Percentiles rank a stretch among this genome's conserved stretches.
phyloP scores from a whole-genome alignment of 75 land plant genomes.

The Gnetum montanum region DNA sequence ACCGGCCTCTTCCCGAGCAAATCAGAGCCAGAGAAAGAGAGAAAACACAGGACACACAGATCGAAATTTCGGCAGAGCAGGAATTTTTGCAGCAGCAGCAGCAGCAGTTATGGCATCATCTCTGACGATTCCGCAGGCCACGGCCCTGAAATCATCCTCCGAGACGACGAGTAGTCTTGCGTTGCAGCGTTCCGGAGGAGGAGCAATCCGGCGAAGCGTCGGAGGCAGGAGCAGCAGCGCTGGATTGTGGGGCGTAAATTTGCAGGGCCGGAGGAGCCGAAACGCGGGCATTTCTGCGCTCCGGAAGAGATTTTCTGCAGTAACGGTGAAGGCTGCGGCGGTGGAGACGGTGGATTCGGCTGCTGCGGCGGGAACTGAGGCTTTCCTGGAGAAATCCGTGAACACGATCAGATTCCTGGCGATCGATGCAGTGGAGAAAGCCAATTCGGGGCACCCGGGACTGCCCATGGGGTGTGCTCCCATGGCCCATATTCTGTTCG shows the following conservation, averaged over 20 bases:
- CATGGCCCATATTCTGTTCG: conserved; percentile 27
- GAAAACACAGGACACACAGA: not conserved
- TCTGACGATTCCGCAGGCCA: not conserved
- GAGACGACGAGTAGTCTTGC: not conserved
- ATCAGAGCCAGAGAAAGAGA: not conserved
- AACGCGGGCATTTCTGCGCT: not conserved
- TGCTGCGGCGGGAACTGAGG: not conserved
- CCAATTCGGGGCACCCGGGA: conserved; percentile 40
- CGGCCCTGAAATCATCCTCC: not conserved
- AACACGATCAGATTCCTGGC: conserved; percentile 37
- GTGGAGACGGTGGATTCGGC: conserved; percentile 26
- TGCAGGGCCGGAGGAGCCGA: not conserved
- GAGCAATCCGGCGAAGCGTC: not conserved
- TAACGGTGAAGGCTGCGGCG: conserved; percentile 16
- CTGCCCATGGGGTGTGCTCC: conserved; percentile 47
- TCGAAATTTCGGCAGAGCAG: not conserved
- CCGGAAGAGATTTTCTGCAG: not conserved
- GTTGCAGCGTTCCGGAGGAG: not conserved
- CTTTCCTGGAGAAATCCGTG: conserved; percentile 24
- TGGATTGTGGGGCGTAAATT: not conserved
- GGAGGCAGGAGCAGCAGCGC: not conserved
- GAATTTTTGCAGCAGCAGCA: not conserved
- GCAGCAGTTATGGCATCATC: not conserved
- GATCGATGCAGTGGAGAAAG: conserved; percentile 44
- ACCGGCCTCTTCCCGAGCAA: not conserved